These are phyloP conservation scores for Echium plantagineum DNA, from an alignment of 257 asterid genomes.

Conservation along the genomic window DNA sequence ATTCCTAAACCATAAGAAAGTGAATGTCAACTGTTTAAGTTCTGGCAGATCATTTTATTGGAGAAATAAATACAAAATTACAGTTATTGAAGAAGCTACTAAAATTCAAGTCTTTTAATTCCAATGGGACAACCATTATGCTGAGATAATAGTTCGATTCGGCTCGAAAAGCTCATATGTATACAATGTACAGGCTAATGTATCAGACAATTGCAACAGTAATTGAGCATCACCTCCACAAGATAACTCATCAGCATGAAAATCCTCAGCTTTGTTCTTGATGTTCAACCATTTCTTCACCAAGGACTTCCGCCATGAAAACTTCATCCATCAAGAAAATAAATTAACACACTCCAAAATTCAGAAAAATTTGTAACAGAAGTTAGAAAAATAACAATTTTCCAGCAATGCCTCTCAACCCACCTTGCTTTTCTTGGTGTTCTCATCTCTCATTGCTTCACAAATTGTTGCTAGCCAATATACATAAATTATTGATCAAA, in stretches of 20 bases:
- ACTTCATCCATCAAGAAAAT: conserved; percentile 20
- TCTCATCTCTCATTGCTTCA: conserved; percentile 84
- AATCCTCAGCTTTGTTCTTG: conserved; percentile 73
- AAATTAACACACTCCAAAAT: conserved; percentile 11
- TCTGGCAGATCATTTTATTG: conserved; percentile 11
- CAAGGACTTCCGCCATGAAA: conserved; percentile 82
- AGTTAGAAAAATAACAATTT: conserved; percentile 10
- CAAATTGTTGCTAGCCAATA: conserved; percentile 20
- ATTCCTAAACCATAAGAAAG: conserved; percentile 20
- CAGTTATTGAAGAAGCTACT: no score
- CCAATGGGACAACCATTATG: no score
- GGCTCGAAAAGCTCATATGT: no score
- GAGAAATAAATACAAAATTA: conserved; percentile 5
- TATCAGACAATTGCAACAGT: neutral
- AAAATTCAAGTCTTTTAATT: no score
- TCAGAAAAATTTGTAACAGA: conserved; percentile 28
- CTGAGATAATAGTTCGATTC: no score
- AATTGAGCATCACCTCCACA: conserved; percentile 36
- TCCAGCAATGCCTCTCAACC: conserved; percentile 14
- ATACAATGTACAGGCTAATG: neutral
- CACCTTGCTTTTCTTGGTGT: conserved; percentile 83
- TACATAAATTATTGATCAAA: conserved; percentile 14
- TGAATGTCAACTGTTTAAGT: conserved; percentile 7
- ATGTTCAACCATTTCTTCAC: conserved; percentile 96
- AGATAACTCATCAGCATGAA: conserved; percentile 80